Evolutionary conservation across 2,329 filamentous ascomycete species (phyloP).

Genomic region (Trichophyton benhamiae): DNA sequence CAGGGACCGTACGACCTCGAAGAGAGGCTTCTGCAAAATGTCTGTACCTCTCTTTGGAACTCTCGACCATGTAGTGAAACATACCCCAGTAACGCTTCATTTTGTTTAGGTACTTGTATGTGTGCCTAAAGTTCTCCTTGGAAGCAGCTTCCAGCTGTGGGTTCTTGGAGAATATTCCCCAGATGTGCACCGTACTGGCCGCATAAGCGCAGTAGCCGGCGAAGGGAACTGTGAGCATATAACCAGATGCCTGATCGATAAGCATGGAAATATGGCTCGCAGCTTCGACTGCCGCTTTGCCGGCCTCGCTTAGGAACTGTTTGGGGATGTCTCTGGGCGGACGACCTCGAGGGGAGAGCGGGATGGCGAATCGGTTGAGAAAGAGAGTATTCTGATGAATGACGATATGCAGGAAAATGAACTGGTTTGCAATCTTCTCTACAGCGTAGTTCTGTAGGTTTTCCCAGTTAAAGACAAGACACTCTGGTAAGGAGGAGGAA

Average conservation of each 20-base stretch:
- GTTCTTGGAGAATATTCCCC: conserved; percentile 81
- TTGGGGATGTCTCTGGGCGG: conserved; percentile 60
- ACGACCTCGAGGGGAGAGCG: conserved; percentile 51
- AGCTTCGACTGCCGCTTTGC: conserved; percentile 64
- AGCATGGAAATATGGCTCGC: conserved; percentile 78
- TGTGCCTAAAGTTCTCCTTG: conserved; percentile 73
- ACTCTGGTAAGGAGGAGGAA: conserved; percentile 53
- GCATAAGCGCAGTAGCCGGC: conserved; percentile 90
- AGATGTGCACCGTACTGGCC: conserved; percentile 86
- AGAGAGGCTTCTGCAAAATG: conserved; percentile 70
- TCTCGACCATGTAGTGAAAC: conserved; percentile 94
- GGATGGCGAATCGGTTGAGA: conserved; percentile 74
- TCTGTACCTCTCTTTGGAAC: conserved; percentile 77
- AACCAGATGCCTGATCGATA: conserved; percentile 65
- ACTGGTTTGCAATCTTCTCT: conserved; percentile 79
- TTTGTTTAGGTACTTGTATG: conserved; percentile 78
- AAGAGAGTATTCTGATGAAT: conserved; percentile 85
- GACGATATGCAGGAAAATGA: conserved; percentile 80
- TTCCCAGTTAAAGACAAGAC: conserved; percentile 62
- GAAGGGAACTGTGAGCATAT: conserved; percentile 79
- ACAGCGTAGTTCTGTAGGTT: conserved; percentile 77
- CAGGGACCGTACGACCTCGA: conserved; percentile 45
- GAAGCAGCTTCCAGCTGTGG: conserved; percentile 59
- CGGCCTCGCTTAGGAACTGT: conserved; percentile 63
- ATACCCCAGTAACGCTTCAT: conserved; percentile 99